These are phyloP conservation scores for Backusella parvicylindrica DNA, from an alignment of 192 early-diverging fungal genomes.

Conservation along the genomic window DNA sequence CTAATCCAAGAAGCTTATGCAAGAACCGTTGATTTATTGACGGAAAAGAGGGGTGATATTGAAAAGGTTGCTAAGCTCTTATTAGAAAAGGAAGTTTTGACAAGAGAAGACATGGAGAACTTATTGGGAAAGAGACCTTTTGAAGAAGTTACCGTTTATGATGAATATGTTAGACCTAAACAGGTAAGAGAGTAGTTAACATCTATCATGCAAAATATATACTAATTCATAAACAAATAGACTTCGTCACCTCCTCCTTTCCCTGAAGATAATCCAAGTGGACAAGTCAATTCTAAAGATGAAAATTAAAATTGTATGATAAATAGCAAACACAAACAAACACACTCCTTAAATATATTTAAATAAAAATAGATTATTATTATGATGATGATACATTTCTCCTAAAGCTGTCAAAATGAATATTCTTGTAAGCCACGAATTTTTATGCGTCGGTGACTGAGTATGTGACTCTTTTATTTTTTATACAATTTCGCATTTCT, in stretches of 20 bases:
- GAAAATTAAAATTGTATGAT: background rate
- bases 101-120: conserved; percentile 92
- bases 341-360: background rate
- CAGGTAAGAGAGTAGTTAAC: background rate
- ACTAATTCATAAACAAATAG: conserved; percentile 3
- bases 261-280: conserved; percentile 9
- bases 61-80: conserved; percentile 90
- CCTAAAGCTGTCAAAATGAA: background rate
- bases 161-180: conserved; percentile 55
- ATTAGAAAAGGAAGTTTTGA: conserved; percentile 96
- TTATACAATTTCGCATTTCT: background rate
- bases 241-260: conserved; percentile 14
- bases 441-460: background rate
- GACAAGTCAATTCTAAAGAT: background rate
- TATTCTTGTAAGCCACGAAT: background rate
- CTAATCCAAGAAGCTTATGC: conserved; percentile 81
- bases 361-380: background rate
- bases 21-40: conserved; percentile 80
- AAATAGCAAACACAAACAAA: background rate
- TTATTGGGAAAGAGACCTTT: conserved; percentile 85
- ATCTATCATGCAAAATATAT: too few relatives aligned
- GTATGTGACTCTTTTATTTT: background rate
- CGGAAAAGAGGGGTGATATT: conserved; percentile 79
- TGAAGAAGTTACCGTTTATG: conserved; percentile 66
- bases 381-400: too few relatives aligned